A percentile compares a stretch with the other conserved stretches of the same genome.
These are phyloP conservation scores for Tetracentron sinense DNA, from an alignment of 164 flowering plant genomes.

Conservation along the genomic window DNA sequence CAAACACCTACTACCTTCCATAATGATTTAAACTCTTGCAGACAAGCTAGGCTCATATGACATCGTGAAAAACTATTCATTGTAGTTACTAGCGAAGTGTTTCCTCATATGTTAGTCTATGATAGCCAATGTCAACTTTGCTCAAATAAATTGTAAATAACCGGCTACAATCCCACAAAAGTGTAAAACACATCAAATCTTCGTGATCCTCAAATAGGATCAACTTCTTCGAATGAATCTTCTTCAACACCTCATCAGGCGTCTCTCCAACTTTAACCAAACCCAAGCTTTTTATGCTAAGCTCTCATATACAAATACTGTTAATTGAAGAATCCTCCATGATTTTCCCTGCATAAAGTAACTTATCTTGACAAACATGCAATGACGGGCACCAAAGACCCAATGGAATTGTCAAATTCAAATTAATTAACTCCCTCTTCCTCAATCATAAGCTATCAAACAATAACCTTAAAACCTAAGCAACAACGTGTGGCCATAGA, in stretches of 20 bases:
- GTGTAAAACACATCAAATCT: conserved; percentile 29
- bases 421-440: conserved; percentile 20
- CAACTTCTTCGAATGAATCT: conserved; percentile 21
- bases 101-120: conserved; percentile 13
- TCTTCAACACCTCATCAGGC: conserved; percentile 27
- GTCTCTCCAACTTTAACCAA: conserved; percentile 26
- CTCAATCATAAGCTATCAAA: conserved; percentile 18
- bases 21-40: conserved; percentile 16
- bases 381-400: conserved; percentile 24
- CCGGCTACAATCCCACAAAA: conserved; percentile 26
- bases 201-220: conserved; percentile 27
- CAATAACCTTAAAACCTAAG: conserved; percentile 18
- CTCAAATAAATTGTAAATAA: conserved; percentile 20
- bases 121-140: conserved; percentile 18
- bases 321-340: conserved; percentile 27
- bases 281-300: conserved; percentile 14
- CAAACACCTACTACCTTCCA: conserved; percentile 46
- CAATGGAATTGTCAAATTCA: conserved; percentile 25
- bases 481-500: conserved; percentile 24
- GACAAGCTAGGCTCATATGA: conserved; percentile 26
- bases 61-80: conserved; percentile 20
- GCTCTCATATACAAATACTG: conserved; percentile 29
- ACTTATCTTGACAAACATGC: conserved; percentile 22
- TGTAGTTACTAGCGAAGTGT: conserved; percentile 7
- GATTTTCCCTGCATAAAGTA: conserved; percentile 27